These are phyloP conservation scores for Aurifilum marmelostoma DNA, from an alignment of 2,329 filamentous ascomycete genomes.

Conservation along the genomic window DNA sequence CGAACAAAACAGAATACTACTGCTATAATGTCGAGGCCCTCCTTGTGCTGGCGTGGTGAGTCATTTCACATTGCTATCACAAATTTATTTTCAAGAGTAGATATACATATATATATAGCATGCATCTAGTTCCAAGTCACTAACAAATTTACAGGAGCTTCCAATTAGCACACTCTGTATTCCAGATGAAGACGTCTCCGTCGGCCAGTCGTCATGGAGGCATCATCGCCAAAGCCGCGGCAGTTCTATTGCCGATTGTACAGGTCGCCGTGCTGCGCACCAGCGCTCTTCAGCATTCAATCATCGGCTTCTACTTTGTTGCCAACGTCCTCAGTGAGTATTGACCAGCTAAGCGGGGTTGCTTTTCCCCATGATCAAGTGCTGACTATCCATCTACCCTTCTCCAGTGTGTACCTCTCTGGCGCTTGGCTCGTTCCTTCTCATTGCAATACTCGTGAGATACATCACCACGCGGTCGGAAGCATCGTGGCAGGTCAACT, in stretches of 20 bases:
- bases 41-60: slow-evolving; percentile 51
- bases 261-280: slow-evolving; percentile 40
- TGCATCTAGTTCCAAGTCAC: neutral
- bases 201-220: slow-evolving; percentile 32
- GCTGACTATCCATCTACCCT: neutral
- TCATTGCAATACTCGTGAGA: slow-evolving; percentile 45
- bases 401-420: slow-evolving; percentile 44
- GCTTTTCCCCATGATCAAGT: neutral
- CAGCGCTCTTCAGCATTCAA: slow-evolving; percentile 35
- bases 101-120: neutral
- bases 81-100: neutral
- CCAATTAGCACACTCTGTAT: slow-evolving; percentile 42
- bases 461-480: slow-evolving; percentile 45
- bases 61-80: neutral
- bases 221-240: slow-evolving; percentile 39
- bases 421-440: slow-evolving; percentile 40
- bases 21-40: slow-evolving; percentile 54
- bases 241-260: slow-evolving; percentile 42
- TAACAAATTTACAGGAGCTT: slow-evolving; percentile 38
- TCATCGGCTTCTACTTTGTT: slow-evolving; percentile 39
- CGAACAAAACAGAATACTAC: slow-evolving; percentile 50
- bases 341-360: neutral
- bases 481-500: slow-evolving; percentile 38
- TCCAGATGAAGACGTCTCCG: slow-evolving; percentile 37
- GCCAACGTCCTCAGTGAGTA: slow-evolving; percentile 44